phyloP scores from a whole-genome alignment of 2,329 filamentous ascomycete genomes.

The Alternaria brassicae region DNA sequence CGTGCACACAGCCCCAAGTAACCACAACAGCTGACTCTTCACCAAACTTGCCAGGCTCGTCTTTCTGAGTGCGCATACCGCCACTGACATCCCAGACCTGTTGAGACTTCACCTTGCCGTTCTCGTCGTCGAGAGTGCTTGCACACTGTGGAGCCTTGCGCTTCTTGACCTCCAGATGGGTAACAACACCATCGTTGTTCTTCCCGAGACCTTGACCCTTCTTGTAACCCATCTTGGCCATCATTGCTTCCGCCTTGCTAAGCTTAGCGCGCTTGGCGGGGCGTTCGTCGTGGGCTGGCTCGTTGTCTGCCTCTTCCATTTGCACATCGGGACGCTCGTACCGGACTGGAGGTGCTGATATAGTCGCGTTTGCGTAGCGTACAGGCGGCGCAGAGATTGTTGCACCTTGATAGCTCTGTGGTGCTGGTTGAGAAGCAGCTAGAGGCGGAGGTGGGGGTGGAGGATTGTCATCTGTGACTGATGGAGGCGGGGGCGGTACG shows the following conservation, averaged over 20 bases:
- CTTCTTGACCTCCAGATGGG: conserved; percentile 73
- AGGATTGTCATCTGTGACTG: conserved; percentile 16
- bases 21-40: conserved; percentile 83
- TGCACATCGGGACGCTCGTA: conserved; percentile 58
- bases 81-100: conserved; percentile 77
- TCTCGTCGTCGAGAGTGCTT: conserved; percentile 48
- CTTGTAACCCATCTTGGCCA: conserved; percentile 93
- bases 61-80: conserved; percentile 60
- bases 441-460: conserved; percentile 27
- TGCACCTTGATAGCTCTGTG: conserved; percentile 50
- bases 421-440: conserved; percentile 54
- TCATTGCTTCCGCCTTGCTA: conserved; percentile 75
- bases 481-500: conserved; percentile 23
- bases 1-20: conserved; percentile 83
- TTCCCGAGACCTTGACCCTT: conserved; percentile 88
- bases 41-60: conserved; percentile 48
- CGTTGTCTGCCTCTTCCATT: conserved; percentile 19
- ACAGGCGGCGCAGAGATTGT: conserved; percentile 81
- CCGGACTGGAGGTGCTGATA: conserved; percentile 79
- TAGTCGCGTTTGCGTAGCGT: conserved; percentile 71
- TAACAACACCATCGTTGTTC: conserved; percentile 79
- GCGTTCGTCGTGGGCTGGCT: conserved; percentile 47
- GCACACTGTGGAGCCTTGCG: conserved; percentile 28
- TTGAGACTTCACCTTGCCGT: conserved; percentile 55
- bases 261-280: conserved; percentile 48